Evolutionary conservation across 768 basidiomycete genomes (phyloP).

Genomic region (Suillus tomentosus): DNA sequence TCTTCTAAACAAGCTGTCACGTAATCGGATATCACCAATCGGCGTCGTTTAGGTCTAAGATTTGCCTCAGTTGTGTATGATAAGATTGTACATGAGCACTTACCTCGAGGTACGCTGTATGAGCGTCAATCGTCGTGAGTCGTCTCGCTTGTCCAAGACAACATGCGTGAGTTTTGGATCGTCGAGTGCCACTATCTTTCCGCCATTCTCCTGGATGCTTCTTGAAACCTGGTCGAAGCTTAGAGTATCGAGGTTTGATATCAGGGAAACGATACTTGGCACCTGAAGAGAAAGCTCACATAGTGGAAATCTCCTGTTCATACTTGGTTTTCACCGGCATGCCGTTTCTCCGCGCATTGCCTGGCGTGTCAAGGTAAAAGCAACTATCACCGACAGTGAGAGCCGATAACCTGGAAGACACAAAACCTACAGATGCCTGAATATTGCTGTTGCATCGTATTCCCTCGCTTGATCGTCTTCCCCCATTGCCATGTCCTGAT

Average conservation of each 20-base stretch:
- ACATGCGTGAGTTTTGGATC: conserved; percentile 87
- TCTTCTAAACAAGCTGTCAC: conserved; percentile 83
- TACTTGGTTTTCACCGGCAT: conserved; percentile 59
- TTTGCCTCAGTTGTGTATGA: conserved; percentile 17
- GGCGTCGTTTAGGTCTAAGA: conserved; percentile 74
- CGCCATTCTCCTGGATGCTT: conserved; percentile 69
- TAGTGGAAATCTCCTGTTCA: conserved; percentile 51
- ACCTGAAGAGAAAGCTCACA: conserved; percentile 41
- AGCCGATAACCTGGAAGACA: conserved; percentile 5
- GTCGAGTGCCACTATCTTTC: conserved; percentile 63
- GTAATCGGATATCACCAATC: conserved; percentile 77
- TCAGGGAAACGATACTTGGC: background rate
- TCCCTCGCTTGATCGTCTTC: conserved; percentile 68
- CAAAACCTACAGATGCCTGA: conserved; percentile 72
- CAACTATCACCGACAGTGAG: conserved; percentile 46
- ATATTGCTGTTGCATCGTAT: conserved; percentile 79
- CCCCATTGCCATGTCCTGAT: conserved; percentile 62
- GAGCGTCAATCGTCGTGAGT: conserved; percentile 68
- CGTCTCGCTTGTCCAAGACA: conserved; percentile 81
- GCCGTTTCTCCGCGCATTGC: conserved; percentile 67
- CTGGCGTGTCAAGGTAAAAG: conserved; percentile 86
- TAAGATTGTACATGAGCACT: conserved; percentile 25
- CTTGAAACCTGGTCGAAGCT: conserved; percentile 59
- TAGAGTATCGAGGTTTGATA: conserved; percentile 5
- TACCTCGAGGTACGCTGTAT: conserved; percentile 74